Evolutionary conservation across 352 stramenopile genomes (phyloP).

Genomic region (Globisporangium middletonii): DNA sequence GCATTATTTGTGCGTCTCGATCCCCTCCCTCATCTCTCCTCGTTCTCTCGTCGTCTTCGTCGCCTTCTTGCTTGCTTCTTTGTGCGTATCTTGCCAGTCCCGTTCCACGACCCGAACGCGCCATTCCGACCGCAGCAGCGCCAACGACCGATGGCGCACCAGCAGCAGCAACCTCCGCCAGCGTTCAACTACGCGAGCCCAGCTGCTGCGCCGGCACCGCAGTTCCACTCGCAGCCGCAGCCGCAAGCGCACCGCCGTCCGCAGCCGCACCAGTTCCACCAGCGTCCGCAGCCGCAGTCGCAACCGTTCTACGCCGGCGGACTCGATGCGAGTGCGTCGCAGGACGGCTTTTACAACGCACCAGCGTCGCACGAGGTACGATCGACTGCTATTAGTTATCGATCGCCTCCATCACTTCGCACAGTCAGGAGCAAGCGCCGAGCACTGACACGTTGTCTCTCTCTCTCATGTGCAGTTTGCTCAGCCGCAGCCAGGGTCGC

Average conservation of each 20-base stretch:
- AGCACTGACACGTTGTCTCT: neutral
- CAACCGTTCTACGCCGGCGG: constrained; percentile 13
- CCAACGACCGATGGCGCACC: constrained; percentile 21
- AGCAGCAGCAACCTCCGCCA: constrained; percentile 15
- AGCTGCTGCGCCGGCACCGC: constrained; percentile 11
- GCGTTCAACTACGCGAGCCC: constrained; percentile 9
- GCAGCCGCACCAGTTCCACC: constrained; percentile 55
- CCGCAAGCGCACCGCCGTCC: constrained; percentile 25
- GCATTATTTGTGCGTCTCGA: neutral
- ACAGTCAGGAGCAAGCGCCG: no score
- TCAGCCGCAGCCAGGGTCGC: constrained; percentile 12
- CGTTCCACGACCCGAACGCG: constrained; percentile 51
- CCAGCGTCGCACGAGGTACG: constrained; percentile 33
- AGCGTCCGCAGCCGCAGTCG: constrained; percentile 22
- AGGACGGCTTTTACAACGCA: constrained; percentile 28
- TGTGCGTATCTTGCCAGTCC: constrained; percentile 21
- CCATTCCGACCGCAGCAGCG: constrained; percentile 29
- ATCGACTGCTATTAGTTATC: no score
- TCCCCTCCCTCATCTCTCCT: neutral
- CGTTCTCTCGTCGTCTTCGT: neutral
- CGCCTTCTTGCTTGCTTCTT: neutral
- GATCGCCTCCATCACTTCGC: no score
- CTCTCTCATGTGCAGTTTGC: constrained; percentile 21
- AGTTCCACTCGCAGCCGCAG: constrained; percentile 27
- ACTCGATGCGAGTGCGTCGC: constrained; percentile 4